Base-by-base conservation (phyloP, 768 basidiomycete genomes). In the Boletus pseudo-olivaceus region DNA sequence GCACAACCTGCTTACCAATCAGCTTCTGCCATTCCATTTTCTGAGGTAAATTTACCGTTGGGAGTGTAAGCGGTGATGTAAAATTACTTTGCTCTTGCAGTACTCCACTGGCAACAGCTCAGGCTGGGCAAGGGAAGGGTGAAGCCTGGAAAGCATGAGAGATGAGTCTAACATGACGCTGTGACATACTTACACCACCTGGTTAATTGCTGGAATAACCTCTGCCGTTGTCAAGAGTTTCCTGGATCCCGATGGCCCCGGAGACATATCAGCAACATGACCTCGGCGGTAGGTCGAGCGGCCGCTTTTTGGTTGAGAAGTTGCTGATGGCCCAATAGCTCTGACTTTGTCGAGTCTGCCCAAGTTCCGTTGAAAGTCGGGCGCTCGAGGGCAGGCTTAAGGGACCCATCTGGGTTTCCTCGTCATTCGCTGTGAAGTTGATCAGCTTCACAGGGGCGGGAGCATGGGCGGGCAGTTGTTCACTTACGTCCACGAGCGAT, bases 71-170 rank as follows among this genome's bases (percentile, higher is more conserved):
- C 87, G 19, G 88, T 85, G 51, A 88, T 62, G 17, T 79, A 74
- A 74, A 64, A 92, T 90, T 45, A 83, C 85, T 62, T 85, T 82
- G 54, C 66, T 62, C 40, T 72, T 64, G 75, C 85, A 86, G 66
- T 77, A 82, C 53, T 78, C 76, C 35, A n/a, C n/a, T n/a, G n/a
- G n/a, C n/a, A 59, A 32, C 32, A 59, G 23, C 73, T 81, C 77
- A 29, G 78, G 73, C 61, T 88, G 84, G 7, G 81, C 78, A 54
- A 87, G 77, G 69, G 84, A 87, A 5, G 88, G 88, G 68, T 92
- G 90, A 5, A 50, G 44, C 26, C 44, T 51, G 29, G 27, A 44
- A 32, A 4, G 83, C 19, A 69, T 50, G 51, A 70, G 52, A 26
- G n/a, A n/a, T n/a, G n/a, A n/a, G n/a, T n/a, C n/a, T n/a, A n/a